Evolutionary conservation across 352 stramenopile genomes (phyloP), one percentile per base, ranked within the genome.

Genomic region (Elongisporangium undulatum): DNA sequence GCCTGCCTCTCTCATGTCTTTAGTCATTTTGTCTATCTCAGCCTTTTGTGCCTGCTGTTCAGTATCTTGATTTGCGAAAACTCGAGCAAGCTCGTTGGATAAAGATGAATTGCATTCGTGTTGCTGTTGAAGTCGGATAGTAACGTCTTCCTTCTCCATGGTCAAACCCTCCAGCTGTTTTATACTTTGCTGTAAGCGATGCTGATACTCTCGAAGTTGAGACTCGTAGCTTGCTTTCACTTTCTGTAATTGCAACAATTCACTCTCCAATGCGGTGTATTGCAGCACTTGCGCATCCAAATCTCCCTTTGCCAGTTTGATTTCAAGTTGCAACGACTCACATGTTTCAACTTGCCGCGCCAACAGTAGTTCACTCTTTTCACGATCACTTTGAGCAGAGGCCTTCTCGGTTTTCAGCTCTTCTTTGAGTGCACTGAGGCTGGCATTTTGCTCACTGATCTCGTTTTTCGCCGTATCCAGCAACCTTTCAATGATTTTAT

Each of bases 391-490:
- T 4, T 56, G n/a, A 15, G 29, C 26, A 8, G 7, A n/a, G 12
- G 49, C 21, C 8, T 41, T 4, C 5, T 41, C 5, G 13, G 2
- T 16, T 9, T 61, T 26, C 24, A 74, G 24, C 5, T 64, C 49
- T 51, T 69, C 55, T 29, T 71, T 55, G 15, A 68, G 53, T 38
- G 49, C 29, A 3, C 48, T 61, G 9, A 67, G 29, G 39, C 19
- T 59, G 4, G 66, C 60, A 7, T 49, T 53, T 4, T 72, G 57
- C 5, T 2, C 39, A 10, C 41, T 45, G 13, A 77, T 55, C 21
- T 53, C 49, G 9, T 41, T 38, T 4, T 72, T 72, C 23, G 72
- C 66, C 8, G 12, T 55, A 15, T 54, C 56, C 8, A 73, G 29
- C 17, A 24, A 15, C 2, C 19, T 12, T 3, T n/a, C 13, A 4